phyloP scores from a whole-genome alignment of 2,329 filamentous ascomycete genomes.

The Pestalotiopsis sp. region DNA sequence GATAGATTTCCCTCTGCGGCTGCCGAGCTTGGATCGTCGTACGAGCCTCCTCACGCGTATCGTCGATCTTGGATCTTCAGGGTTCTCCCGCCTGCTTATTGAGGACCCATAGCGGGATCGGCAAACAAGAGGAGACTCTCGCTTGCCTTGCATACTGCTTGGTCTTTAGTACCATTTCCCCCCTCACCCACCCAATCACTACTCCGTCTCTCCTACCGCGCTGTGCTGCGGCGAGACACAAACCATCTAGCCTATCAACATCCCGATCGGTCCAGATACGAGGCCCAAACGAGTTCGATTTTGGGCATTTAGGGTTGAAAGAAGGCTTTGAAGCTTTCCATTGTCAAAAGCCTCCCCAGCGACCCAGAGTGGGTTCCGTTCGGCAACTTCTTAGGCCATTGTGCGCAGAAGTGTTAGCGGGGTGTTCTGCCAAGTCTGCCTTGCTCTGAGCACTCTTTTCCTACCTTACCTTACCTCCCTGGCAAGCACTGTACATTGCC shows the following conservation, averaged over 20 bases:
- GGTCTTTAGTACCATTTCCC: background rate
- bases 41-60: background rate
- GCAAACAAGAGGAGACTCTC: background rate
- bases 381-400: background rate
- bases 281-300: background rate
- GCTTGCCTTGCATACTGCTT: background rate
- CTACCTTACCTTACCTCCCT: background rate
- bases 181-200: background rate
- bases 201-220: background rate
- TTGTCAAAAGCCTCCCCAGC: background rate
- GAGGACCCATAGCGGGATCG: background rate
- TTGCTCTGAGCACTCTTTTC: background rate
- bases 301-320: constrained; percentile 5
- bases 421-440: background rate
- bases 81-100: constrained; percentile 3
- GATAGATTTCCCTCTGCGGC: background rate
- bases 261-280: background rate
- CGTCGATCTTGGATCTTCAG: constrained; percentile 1
- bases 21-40: background rate
- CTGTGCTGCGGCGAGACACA: background rate
- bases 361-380: background rate
- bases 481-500: background rate
- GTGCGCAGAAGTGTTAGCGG: background rate
- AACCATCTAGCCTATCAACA: background rate
- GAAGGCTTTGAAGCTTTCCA: constrained; percentile 4